Evolutionary conservation across 2,329 filamentous ascomycete genomes (phyloP).

Genomic region (Trichoderma pleuroti): DNA sequence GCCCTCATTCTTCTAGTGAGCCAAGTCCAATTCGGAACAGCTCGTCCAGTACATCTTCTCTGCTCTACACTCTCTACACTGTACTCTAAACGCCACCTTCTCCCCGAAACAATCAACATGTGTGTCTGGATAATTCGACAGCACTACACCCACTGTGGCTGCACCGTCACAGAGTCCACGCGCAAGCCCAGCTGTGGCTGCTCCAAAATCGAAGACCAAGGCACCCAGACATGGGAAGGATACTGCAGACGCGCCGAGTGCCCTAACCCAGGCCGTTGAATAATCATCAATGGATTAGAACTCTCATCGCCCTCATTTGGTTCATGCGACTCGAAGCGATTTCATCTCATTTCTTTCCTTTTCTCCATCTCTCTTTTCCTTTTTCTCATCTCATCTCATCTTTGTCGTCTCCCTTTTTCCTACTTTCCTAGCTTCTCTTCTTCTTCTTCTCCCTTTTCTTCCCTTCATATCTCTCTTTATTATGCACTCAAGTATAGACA

Average conservation of each 20-base stretch:
- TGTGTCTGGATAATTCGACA: constrained; percentile 35
- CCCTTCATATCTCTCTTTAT: constrained; percentile 3
- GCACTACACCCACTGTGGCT: constrained; percentile 34
- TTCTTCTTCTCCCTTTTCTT: constrained; percentile 14
- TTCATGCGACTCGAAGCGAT: background rate
- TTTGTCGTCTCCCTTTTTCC: constrained; percentile 11
- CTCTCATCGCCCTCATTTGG: background rate
- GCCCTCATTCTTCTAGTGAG: background rate
- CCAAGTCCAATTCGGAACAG: background rate
- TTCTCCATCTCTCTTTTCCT: constrained; percentile 3
- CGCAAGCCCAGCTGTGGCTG: constrained; percentile 32
- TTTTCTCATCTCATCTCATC: background rate
- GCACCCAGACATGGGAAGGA: constrained; percentile 32
- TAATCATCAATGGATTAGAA: background rate
- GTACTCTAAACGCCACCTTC: background rate
- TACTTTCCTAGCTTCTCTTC: background rate
- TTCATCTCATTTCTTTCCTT: background rate
- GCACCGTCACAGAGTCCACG: constrained; percentile 24
- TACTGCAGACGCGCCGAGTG: constrained; percentile 32
- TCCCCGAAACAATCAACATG: constrained; percentile 27
- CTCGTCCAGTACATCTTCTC: background rate
- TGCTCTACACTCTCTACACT: background rate
- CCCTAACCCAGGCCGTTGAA: constrained; percentile 29
- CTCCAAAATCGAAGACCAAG: constrained; percentile 28
- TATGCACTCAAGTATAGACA: constrained; percentile 7